These are phyloP conservation scores for Usnea hakonensis DNA, from an alignment of 495 filamentous ascomycete species.

Conservation along the genomic window DNA sequence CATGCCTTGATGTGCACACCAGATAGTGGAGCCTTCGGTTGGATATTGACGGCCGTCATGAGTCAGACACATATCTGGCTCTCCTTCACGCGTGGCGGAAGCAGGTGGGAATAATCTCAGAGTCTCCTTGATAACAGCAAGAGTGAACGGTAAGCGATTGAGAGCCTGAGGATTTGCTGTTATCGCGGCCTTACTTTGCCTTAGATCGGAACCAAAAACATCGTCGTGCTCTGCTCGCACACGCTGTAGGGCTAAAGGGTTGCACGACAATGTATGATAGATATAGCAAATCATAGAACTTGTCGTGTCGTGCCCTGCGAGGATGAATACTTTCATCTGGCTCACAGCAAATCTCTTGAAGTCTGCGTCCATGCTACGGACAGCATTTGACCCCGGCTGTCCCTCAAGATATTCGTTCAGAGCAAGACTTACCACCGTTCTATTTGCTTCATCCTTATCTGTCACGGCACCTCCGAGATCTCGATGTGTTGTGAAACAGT, in stretches of 20 bases:
- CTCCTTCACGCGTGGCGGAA: slow-evolving; percentile 31
- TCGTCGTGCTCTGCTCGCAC: slow-evolving; percentile 42
- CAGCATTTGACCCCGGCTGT: slow-evolving; percentile 24
- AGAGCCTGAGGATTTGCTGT: slow-evolving; percentile 31
- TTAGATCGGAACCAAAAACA: slow-evolving; percentile 27
- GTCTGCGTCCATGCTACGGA: slow-evolving; percentile 18
- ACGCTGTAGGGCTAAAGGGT: slow-evolving; percentile 33
- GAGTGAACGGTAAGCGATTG: slow-evolving; percentile 37
- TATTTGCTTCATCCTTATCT: background rate
- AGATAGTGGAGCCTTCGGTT: slow-evolving; percentile 29
- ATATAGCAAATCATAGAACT: slow-evolving; percentile 31
- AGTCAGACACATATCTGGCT: slow-evolving; percentile 29
- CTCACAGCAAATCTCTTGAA: slow-evolving; percentile 19
- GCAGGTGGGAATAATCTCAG: slow-evolving; percentile 39
- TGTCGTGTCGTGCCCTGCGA: slow-evolving; percentile 35
- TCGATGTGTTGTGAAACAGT: slow-evolving; percentile 19
- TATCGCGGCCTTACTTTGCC: slow-evolving; percentile 24
- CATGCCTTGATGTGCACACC: slow-evolving; percentile 21
- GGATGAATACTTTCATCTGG: slow-evolving; percentile 30
- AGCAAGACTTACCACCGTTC: slow-evolving; percentile 31
- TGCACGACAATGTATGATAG: slow-evolving; percentile 40
- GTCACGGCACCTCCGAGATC: slow-evolving; percentile 1
- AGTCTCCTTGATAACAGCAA: slow-evolving; percentile 44
- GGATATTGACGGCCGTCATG: slow-evolving; percentile 29
- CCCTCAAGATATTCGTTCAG: slow-evolving; percentile 30